Evolutionary conservation across 2,329 filamentous ascomycete species (phyloP).

Genomic region (Phoma sp.): DNA sequence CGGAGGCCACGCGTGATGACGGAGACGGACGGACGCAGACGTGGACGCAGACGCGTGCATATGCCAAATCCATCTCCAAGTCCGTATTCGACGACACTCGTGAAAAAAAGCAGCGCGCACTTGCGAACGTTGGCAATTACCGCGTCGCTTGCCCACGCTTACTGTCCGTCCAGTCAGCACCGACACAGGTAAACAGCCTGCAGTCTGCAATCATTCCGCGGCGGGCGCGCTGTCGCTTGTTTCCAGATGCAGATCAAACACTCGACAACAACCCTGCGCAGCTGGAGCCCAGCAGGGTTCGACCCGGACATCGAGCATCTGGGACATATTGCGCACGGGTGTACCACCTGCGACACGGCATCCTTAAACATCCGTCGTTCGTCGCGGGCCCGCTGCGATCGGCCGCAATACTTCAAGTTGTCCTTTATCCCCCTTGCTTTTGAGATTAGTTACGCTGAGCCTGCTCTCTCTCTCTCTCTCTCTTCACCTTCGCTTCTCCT

Average conservation of each 20-base stretch:
- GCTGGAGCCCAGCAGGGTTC: constrained; percentile 2
- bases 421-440: constrained; percentile 20
- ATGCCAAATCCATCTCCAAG: too few relatives aligned
- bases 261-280: constrained; percentile 3
- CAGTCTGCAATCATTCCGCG: constrained; percentile 22
- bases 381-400: not conserved
- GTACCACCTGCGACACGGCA: constrained; percentile 23
- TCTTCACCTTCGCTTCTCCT: constrained; percentile 1
- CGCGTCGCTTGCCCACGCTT: constrained; percentile 4
- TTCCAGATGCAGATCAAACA: constrained; percentile 39
- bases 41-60: too few relatives aligned
- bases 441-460: constrained; percentile 3
- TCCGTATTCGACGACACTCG: too few relatives aligned
- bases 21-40: not conserved
- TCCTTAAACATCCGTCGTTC: constrained; percentile 28
- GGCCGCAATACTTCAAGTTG: constrained; percentile 11
- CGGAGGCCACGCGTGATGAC: not conserved
- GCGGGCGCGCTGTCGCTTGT: constrained; percentile 27
- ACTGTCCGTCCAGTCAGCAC: constrained; percentile 7
- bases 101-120: too few relatives aligned
- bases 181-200: constrained; percentile 6
- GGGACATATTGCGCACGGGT: constrained; percentile 22
- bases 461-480: not conserved
- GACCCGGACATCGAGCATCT: constrained; percentile 11
- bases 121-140: constrained; percentile 4